Evolutionary conservation across 2,329 filamentous ascomycete genomes (phyloP).

Genomic region (Cryphonectria radicalis): DNA sequence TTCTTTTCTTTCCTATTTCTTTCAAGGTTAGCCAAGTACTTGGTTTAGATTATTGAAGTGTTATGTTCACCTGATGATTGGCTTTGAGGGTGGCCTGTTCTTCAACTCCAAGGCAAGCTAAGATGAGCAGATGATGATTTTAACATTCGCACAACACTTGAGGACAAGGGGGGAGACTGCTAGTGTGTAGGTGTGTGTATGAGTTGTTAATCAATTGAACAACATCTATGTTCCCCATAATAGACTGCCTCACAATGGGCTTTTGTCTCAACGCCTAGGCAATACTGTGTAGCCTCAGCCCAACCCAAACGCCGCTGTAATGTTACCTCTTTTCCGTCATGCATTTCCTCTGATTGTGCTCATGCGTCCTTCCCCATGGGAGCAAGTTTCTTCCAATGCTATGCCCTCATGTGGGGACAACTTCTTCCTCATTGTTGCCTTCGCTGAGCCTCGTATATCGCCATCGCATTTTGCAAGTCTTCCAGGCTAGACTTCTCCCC

Average conservation of each 20-base stretch:
- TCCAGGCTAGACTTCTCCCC: slow-evolving; percentile 54
- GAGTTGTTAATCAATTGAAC: background rate
- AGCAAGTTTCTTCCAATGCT: too few species aligned
- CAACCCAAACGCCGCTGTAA: slow-evolving; percentile 1
- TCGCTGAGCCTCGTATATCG: slow-evolving; percentile 47
- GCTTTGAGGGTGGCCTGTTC: background rate
- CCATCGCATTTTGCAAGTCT: slow-evolving; percentile 52
- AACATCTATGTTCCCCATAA: background rate
- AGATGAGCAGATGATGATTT: background rate
- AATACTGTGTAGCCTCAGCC: background rate
- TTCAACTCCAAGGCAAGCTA: background rate
- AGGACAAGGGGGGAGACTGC: too few species aligned
- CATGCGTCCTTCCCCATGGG: background rate
- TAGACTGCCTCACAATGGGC: background rate
- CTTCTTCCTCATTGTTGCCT: slow-evolving; percentile 4
- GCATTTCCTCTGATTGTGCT: background rate
- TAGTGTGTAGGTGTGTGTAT: background rate
- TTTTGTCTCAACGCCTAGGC: background rate
- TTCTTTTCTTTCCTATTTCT: too few species aligned
- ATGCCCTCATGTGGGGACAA: background rate
- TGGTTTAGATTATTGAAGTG: background rate
- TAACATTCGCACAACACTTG: too few species aligned
- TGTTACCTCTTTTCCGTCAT: background rate
- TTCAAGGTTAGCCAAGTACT: too few species aligned
- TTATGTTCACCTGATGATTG: background rate